Conservation (phyloP, 2,329 filamentous ascomycete genomes). For the Hypoxylon sp. region DNA sequence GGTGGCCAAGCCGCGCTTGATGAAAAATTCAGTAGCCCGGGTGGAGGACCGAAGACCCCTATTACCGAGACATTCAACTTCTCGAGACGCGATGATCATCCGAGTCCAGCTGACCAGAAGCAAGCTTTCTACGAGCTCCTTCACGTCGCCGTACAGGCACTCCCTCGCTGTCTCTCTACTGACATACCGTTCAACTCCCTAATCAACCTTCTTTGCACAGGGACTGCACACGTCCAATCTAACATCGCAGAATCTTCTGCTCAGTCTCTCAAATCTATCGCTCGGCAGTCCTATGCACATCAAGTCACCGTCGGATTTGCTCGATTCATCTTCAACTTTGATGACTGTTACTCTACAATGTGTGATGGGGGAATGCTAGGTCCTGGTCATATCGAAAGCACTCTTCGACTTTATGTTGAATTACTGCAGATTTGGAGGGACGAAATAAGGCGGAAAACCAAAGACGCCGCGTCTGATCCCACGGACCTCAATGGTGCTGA, state of each 20-base stretch:
- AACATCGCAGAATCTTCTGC: conserved; percentile 94
- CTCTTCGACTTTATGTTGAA: conserved; percentile 91
- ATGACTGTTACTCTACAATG: conserved; percentile 97
- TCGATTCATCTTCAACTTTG: conserved; percentile 98
- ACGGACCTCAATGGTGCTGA: conserved; percentile 73
- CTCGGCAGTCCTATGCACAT: conserved; percentile 90
- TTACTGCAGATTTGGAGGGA: conserved; percentile 97
- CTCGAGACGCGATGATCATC: conserved; percentile 81
- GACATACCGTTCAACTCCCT: conserved; percentile 93
- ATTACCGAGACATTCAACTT: conserved; percentile 96
- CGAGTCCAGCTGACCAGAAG: conserved; percentile 81
- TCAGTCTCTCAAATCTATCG: conserved; percentile 94
- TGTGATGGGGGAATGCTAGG: conserved; percentile 97
- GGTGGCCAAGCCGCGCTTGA: conserved; percentile 95
- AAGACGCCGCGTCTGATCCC: conserved; percentile 75
- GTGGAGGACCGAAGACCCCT: conserved; percentile 85
- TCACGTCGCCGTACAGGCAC: conserved; percentile 93
- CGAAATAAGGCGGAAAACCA: conserved; percentile 88
- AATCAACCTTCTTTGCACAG: conserved; percentile 94
- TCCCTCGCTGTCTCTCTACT: conserved; percentile 91
- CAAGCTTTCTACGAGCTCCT: conserved; percentile 96
- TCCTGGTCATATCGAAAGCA: conserved; percentile 93
- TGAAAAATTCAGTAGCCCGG: conserved; percentile 89
- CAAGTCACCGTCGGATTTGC: conserved; percentile 97
- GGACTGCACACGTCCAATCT: conserved; percentile 92